Evolutionary conservation across 2,329 filamentous ascomycete genomes (phyloP), one percentile per base, ranked within the genome.

Genomic region (Epichloe amarillans): DNA sequence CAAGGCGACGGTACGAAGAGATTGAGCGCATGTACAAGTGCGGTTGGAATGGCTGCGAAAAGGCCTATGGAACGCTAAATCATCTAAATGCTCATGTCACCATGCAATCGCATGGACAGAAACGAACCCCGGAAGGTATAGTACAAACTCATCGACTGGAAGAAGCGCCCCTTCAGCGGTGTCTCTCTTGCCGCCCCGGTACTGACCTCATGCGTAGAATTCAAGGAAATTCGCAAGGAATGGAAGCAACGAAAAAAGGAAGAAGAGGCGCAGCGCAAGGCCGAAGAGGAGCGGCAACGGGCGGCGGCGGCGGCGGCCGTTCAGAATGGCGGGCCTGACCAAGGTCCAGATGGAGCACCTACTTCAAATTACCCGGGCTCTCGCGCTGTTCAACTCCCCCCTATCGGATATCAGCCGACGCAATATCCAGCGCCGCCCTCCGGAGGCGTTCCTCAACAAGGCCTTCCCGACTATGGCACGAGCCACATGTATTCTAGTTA

Each of bases 201-300:
- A 37, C 33, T 46, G 33, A 46, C 10, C 11, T 19, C 6, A n/a
- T 10, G 1, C 7, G 5, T 51, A 97, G 93, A 97, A 69, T 97
- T 98, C 73, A 98, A 98, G 67, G 93, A 98, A 64, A 96, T 97
- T 54, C 86, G 93, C 56, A 97, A 97, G 66, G 91, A 97, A 64
- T 98, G 93, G 93, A 98, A 97, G 73, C 87, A 88, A 39, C 88
- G 93, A 97, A 97, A 80, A 80, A 98, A 98, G 87, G 93, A 97
- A 67, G 91, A 97, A 61, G 91, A 97, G 58, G 84, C 84, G 48
- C 77, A 82, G 60, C 86, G 90, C 63, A 96, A 96, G 74, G 86
- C 85, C 12, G 88, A 90, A 10, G 91, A 97, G 56, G 90, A 96
- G 64, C 86, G 90, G 51, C 83, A 82, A 66, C 78, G 75, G 15